These are phyloP conservation scores for Blastomyces parvus DNA, from an alignment of 2,329 filamentous ascomycete genomes.

Conservation along the genomic window DNA sequence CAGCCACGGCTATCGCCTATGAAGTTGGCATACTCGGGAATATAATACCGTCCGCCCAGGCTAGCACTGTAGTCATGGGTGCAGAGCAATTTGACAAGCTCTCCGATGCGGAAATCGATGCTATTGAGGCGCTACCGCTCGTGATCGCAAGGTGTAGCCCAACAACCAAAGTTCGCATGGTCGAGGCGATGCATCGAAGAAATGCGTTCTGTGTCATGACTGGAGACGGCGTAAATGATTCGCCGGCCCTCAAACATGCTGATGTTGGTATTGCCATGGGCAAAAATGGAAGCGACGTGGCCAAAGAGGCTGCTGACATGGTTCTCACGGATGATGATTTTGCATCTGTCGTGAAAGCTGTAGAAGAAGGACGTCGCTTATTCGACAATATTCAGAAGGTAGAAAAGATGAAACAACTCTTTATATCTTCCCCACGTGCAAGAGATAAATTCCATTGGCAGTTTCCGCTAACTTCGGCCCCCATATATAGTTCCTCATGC, in stretches of 20 bases:
- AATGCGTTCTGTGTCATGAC: constrained; percentile 68
- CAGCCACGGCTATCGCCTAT: constrained; percentile 63
- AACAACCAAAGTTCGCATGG: constrained; percentile 67
- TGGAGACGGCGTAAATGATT: constrained; percentile 71
- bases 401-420: constrained; percentile 3
- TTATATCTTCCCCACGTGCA: constrained; percentile 43
- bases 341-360: constrained; percentile 69
- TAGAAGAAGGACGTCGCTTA: constrained; percentile 67
- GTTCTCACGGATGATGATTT: constrained; percentile 59
- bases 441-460: background rate
- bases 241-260: constrained; percentile 61
- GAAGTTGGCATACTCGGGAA: constrained; percentile 60
- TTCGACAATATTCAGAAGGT: constrained; percentile 67
- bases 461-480: constrained; percentile 6
- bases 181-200: constrained; percentile 45
- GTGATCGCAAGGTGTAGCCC: constrained; percentile 44
- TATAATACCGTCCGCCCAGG: constrained; percentile 44
- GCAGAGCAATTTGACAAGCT: constrained; percentile 66
- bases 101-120: constrained; percentile 58
- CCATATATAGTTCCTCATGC: constrained; percentile 56
- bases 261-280: constrained; percentile 81
- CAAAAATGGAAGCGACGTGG: constrained; percentile 63
- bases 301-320: constrained; percentile 57
- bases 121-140: constrained; percentile 40
- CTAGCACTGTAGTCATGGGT: constrained; percentile 56